These are phyloP conservation scores for Saprolegnia diclina DNA, from an alignment of 352 stramenopile genomes.

Conservation along the genomic window DNA sequence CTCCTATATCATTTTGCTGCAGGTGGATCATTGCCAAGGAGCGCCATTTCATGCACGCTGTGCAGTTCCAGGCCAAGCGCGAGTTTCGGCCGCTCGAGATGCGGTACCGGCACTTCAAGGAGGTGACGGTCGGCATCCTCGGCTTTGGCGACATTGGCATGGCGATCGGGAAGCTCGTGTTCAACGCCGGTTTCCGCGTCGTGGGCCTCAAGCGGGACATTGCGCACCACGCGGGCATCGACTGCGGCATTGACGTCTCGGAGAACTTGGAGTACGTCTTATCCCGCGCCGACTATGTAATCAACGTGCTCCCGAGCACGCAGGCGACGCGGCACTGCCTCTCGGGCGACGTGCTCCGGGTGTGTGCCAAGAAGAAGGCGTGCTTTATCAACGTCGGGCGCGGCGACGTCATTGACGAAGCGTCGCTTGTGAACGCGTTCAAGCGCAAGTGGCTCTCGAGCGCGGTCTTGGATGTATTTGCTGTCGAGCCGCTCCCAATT, in stretches of 20 bases:
- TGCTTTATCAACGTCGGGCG: conserved; percentile 85
- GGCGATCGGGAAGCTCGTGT: conserved; percentile 31
- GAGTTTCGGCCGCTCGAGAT: conserved; percentile 14
- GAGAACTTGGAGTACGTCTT: conserved; percentile 48
- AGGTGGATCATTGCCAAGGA: conserved; percentile 59
- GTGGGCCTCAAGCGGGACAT: conserved; percentile 61
- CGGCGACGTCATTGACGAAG: conserved; percentile 71
- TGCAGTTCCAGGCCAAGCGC: conserved; percentile 32
- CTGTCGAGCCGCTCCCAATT: conserved; percentile 36
- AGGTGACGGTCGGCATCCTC: conserved; percentile 18
- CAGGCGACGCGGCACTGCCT: conserved; percentile 56
- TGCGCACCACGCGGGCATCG: conserved; percentile 24
- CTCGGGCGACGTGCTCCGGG: conserved; percentile 38
- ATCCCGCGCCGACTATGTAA: conserved; percentile 59
- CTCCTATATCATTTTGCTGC: too few relatives aligned
- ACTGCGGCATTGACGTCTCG: conserved; percentile 39
- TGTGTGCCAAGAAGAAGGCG: conserved; percentile 42
- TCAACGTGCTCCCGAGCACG: conserved; percentile 82
- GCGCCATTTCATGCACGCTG: conserved; percentile 51
- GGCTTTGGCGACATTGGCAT: conserved; percentile 22
- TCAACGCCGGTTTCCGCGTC: conserved; percentile 51
- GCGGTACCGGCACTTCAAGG: conserved; percentile 15
- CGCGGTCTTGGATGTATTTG: conserved; percentile 48
- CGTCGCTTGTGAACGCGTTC: conserved; percentile 51
- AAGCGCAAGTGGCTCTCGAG: conserved; percentile 47